Conservation (phyloP, 495 filamentous ascomycete species). For the Lasiosphaeria ovina region DNA sequence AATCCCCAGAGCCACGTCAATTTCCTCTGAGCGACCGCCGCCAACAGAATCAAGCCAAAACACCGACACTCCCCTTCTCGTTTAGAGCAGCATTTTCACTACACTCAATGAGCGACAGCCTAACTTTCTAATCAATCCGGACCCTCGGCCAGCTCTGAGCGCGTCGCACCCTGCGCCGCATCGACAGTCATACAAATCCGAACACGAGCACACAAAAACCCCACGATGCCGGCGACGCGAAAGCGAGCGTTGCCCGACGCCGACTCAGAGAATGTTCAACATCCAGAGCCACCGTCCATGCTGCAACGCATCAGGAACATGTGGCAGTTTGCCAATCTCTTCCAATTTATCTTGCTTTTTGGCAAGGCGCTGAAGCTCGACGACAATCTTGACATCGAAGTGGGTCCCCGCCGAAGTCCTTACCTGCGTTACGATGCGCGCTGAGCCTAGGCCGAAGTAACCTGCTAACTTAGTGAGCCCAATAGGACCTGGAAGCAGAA, state of each 20-base stretch:
- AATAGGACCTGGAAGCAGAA: constrained; percentile 84
- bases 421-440: not conserved
- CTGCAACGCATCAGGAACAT: constrained; percentile 75
- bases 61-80: too few relatives aligned
- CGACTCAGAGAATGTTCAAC: constrained; percentile 25
- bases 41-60: too few relatives aligned
- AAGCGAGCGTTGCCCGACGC: constrained; percentile 68
- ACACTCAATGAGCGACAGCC: not conserved
- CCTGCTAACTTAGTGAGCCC: constrained; percentile 7
- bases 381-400: constrained; percentile 81
- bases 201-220: not conserved
- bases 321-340: constrained; percentile 95
- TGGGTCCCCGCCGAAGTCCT: constrained; percentile 39
- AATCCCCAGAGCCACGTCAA: not conserved
- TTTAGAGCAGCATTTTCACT: too few relatives aligned
- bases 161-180: not conserved
- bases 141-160: not conserved
- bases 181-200: not conserved
- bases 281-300: constrained; percentile 39
- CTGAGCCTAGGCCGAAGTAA: not conserved
- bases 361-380: constrained; percentile 85
- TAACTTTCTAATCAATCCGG: not conserved
- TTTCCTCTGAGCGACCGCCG: not conserved
- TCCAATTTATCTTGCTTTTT: constrained; percentile 90
- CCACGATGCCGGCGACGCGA: constrained; percentile 54